Evolutionary conservation across 1,139 yeast genomes (phyloP).

Genomic region (Dujonia santamariae): DNA sequence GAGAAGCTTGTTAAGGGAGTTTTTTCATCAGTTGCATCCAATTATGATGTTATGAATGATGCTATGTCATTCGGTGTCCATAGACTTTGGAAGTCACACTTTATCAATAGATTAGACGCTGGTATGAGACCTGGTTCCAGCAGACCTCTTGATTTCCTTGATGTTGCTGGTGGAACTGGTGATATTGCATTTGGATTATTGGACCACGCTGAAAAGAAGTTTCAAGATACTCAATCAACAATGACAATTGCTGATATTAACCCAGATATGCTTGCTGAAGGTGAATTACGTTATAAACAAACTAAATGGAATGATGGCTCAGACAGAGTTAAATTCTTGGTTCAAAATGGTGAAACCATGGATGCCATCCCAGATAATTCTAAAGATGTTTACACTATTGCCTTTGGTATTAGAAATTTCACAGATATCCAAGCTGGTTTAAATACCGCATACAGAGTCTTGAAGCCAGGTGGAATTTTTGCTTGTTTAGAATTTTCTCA

Average conservation of each 20-base stretch:
- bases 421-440: constrained; percentile 93
- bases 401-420: constrained; percentile 96
- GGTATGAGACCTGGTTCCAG: constrained; percentile 86
- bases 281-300: constrained; percentile 65
- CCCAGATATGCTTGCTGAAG: constrained; percentile 93
- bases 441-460: constrained; percentile 88
- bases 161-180: constrained; percentile 99
- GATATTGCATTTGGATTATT: constrained; percentile 94
- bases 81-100: constrained; percentile 91
- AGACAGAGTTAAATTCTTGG: constrained; percentile 71
- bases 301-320: constrained; percentile 53
- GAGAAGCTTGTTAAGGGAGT: constrained; percentile 87
- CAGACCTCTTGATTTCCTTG: constrained; percentile 80
- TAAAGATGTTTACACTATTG: constrained; percentile 92
- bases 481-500: constrained; percentile 95
- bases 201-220: constrained; percentile 82
- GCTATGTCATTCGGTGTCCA: constrained; percentile 96
- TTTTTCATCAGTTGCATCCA: constrained; percentile 91
- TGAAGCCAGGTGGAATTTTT: constrained; percentile 98
- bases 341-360: constrained; percentile 89
- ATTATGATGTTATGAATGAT: constrained; percentile 95
- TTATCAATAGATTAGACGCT: constrained; percentile 84
- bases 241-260: constrained; percentile 96
- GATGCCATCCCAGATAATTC: constrained; percentile 83
- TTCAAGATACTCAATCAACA: constrained; percentile 69